Evolutionary conservation across 192 early-diverging fungal genomes (phyloP).

Genomic region (Rhizophagus clarus): DNA sequence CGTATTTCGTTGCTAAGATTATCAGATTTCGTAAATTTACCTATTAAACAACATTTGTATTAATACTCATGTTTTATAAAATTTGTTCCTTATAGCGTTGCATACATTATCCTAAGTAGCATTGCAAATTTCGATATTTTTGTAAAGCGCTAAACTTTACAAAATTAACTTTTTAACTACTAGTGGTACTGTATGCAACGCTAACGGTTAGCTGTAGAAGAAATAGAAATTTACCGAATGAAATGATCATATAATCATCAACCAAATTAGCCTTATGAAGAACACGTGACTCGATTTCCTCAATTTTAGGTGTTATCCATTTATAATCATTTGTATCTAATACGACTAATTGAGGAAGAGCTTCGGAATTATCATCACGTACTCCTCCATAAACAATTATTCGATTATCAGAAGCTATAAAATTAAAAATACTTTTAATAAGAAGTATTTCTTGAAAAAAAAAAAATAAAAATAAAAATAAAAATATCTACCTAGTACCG

Average conservation of each 20-base stretch:
- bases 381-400: slow-evolving; percentile 7
- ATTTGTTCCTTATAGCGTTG: no score
- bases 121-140: no score
- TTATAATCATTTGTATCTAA: not conserved
- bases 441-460: not conserved
- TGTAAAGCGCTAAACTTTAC: no score
- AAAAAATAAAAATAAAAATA: not conserved
- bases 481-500: not conserved
- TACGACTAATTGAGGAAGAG: not conserved
- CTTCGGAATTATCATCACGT: not conserved
- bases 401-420: not conserved
- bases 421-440: not conserved
- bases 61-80: no score
- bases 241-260: not conserved
- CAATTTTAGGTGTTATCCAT: not conserved
- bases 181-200: no score
- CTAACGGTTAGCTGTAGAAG: no score
- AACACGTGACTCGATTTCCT: not conserved
- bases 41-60: no score
- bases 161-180: no score
- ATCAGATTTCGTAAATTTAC: no score
- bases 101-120: no score
- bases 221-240: not conserved
- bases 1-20: no score
- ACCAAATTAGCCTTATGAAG: not conserved